phyloP scores from a whole-genome alignment of 139 green algal species.

The Desmodesmus armatus region DNA sequence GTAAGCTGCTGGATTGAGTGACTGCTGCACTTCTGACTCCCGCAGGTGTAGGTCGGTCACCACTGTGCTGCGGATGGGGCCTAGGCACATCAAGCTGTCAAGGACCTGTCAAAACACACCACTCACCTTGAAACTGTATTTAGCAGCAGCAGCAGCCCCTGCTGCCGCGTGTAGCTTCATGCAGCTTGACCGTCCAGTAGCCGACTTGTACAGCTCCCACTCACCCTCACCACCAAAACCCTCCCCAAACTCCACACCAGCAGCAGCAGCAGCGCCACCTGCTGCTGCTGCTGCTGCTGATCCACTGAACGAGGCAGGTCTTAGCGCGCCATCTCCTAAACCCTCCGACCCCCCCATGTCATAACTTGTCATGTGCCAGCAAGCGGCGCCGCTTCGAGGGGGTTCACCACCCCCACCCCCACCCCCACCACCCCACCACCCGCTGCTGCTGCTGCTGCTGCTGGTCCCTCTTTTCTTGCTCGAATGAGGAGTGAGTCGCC shows the following conservation, averaged over 20 bases:
- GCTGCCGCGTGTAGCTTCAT: too few relatives aligned
- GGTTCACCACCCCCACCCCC: neutral
- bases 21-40: neutral
- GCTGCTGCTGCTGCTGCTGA: too few relatives aligned
- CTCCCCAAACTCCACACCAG: too few relatives aligned
- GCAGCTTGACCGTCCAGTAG: too few relatives aligned
- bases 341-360: neutral
- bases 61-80: slow-evolving; percentile 70
- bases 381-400: neutral
- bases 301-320: neutral
- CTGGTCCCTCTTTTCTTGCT: slow-evolving; percentile 21
- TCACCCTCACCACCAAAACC: too few relatives aligned
- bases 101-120: too few relatives aligned
- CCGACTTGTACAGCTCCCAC: too few relatives aligned
- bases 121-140: too few relatives aligned
- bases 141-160: too few relatives aligned
- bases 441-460: slow-evolving; percentile 25
- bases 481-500: slow-evolving; percentile 89
- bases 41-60: slow-evolving; percentile 26
- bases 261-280: too few relatives aligned
- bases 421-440: slow-evolving; percentile 13
- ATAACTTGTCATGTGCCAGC: neutral
- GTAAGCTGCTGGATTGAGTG: neutral
- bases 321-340: neutral
- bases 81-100: slow-evolving; percentile 76